Evolutionary conservation across 2,329 filamentous ascomycete genomes (phyloP).

Genomic region (Rhynchosporium agropyri): DNA sequence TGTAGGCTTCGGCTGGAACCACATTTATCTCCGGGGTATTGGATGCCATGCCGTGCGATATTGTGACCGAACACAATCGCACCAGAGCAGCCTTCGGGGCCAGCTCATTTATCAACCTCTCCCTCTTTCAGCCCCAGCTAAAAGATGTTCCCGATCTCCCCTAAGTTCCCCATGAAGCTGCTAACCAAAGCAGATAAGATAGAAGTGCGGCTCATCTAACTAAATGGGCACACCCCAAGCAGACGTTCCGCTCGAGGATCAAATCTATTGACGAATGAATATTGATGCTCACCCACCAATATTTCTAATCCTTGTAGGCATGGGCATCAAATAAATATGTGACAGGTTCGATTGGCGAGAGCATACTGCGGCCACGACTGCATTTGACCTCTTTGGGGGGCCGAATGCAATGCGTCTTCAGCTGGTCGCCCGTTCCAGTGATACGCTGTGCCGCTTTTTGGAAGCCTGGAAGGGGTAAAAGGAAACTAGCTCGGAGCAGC

Average conservation of each 20-base stretch:
- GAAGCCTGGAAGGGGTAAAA: neutral
- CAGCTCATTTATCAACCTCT: constrained; percentile 9
- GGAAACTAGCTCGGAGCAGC: neutral
- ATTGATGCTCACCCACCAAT: neutral
- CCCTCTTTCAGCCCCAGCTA: constrained; percentile 3
- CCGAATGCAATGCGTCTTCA: constrained; percentile 3
- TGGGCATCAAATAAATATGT: constrained; percentile 5
- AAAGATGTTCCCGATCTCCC: neutral
- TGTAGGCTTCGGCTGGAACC: neutral
- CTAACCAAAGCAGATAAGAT: constrained; percentile 7
- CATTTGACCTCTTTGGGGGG: neutral
- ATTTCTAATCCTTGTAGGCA: neutral
- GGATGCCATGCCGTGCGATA: neutral
- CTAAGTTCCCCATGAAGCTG: neutral
- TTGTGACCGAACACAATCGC: neutral
- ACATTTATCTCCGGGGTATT: constrained; percentile 4
- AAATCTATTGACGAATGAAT: constrained; percentile 7
- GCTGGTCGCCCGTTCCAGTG: neutral
- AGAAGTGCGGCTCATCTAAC: constrained; percentile 9
- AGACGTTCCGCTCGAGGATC: neutral
- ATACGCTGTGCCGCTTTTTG: neutral
- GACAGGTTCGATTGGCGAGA: constrained; percentile 11
- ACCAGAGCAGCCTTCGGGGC: neutral
- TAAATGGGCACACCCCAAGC: constrained; percentile 6
- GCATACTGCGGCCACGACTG: neutral